phyloP scores from a whole-genome alignment of 2,329 filamentous ascomycete genomes.

The Aspergillus floridensis region DNA sequence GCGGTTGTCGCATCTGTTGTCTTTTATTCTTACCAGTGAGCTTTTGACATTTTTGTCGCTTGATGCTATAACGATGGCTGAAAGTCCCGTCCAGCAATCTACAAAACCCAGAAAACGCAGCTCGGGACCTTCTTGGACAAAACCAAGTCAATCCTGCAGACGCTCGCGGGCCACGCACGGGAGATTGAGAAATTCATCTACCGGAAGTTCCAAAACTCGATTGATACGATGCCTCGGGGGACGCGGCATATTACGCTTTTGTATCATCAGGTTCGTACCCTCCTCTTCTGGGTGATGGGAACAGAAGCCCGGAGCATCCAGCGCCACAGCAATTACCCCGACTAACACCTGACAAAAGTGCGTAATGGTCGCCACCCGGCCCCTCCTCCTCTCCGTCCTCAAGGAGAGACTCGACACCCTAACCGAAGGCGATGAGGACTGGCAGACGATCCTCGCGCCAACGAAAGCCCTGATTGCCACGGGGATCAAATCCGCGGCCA shows the following conservation, averaged over 20 bases:
- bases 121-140: constrained; percentile 37
- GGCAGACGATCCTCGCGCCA: constrained; percentile 32
- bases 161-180: constrained; percentile 38
- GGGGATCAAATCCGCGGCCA: constrained; percentile 44
- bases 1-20: constrained; percentile 36
- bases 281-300: no score
- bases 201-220: constrained; percentile 33
- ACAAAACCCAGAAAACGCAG: constrained; percentile 35
- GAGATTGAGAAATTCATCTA: constrained; percentile 41
- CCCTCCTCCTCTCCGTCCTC: constrained; percentile 40
- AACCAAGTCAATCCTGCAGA: constrained; percentile 38
- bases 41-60: background rate
- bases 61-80: background rate
- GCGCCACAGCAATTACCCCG: no score
- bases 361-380: constrained; percentile 42
- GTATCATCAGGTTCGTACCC: constrained; percentile 38
- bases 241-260: constrained; percentile 40
- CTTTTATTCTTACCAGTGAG: constrained; percentile 39
- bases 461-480: constrained; percentile 40
- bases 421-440: constrained; percentile 27
- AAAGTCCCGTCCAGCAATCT: constrained; percentile 29
- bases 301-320: no score
- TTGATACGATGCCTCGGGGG: constrained; percentile 38
- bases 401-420: constrained; percentile 38
- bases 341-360: constrained; percentile 20